Conservation (phyloP, 371 early-diverging fungal genomes). For the Mortierella sp. region DNA sequence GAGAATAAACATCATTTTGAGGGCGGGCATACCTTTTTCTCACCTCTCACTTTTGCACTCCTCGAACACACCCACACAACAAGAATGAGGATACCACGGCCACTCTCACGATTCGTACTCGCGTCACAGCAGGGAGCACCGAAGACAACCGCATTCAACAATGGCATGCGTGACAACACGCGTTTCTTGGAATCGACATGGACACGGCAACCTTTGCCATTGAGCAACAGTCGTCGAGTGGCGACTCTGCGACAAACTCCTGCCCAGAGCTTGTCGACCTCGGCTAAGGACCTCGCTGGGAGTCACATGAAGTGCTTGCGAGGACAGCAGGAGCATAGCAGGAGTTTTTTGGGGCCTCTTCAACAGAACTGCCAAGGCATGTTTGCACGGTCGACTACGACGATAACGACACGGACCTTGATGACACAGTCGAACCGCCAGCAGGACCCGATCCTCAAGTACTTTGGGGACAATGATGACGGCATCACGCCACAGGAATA, state of each 20-base stretch:
- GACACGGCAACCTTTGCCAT: background rate
- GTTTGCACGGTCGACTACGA: background rate
- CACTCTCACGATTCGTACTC: slow-evolving; percentile 6
- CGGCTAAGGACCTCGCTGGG: background rate
- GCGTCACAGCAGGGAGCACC: background rate
- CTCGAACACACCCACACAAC: background rate
- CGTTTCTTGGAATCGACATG: background rate
- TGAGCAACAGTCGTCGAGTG: background rate
- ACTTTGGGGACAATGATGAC: slow-evolving; percentile 21
- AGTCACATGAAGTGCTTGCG: background rate
- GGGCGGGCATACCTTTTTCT: background rate
- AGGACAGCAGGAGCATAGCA: background rate
- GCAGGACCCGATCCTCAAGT: slow-evolving; percentile 21
- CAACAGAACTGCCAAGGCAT: background rate
- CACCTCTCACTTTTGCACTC: background rate
- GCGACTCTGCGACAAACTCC: background rate
- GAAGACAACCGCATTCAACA: background rate
- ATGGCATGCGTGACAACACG: background rate
- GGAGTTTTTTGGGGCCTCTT: background rate
- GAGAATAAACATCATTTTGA: background rate
- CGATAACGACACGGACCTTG: background rate
- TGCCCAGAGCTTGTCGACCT: background rate
- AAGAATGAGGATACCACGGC: slow-evolving; percentile 2
- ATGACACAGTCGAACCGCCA: slow-evolving; percentile 17
- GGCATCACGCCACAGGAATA: slow-evolving; percentile 35